phyloP scores from a whole-genome alignment of 371 early-diverging fungal species.

The Blakeslea trispora region DNA sequence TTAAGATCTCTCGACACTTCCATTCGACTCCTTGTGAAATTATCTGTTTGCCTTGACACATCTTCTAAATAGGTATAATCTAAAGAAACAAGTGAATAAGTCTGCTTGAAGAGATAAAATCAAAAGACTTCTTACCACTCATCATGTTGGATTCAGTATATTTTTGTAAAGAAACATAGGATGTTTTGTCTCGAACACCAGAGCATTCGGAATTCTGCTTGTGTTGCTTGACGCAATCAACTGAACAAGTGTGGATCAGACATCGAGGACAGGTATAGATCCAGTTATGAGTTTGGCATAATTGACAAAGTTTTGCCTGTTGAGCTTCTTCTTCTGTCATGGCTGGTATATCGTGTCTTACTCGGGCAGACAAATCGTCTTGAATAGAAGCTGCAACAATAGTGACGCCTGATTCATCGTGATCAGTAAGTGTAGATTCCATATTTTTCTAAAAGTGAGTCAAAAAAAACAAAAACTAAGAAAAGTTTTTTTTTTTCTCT shows the following conservation, averaged over 20 bases:
- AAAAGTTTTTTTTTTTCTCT: not conserved
- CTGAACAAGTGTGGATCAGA: slow-evolving; percentile 60
- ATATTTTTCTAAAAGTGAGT: not conserved
- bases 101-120: too few species aligned
- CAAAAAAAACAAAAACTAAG: not conserved
- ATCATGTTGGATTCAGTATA: slow-evolving; percentile 63
- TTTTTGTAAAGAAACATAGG: slow-evolving; percentile 53
- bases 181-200: slow-evolving; percentile 65
- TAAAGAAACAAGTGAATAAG: slow-evolving; percentile 3
- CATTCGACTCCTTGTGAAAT: slow-evolving; percentile 32
- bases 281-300: slow-evolving; percentile 34
- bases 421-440: too few species aligned
- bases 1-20: slow-evolving; percentile 15
- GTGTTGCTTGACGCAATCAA: slow-evolving; percentile 66
- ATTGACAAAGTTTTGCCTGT: slow-evolving; percentile 29
- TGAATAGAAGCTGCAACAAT: not conserved
- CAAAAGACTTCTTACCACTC: too few species aligned
- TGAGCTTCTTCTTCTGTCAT: slow-evolving; percentile 5
- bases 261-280: slow-evolving; percentile 79
- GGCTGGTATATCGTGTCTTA: too few species aligned
- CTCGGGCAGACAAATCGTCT: not conserved
- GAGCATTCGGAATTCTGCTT: slow-evolving; percentile 59
- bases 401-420: slow-evolving; percentile 1
- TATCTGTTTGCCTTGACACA: slow-evolving; percentile 39
- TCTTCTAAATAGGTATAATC: slow-evolving; percentile 55